phyloP scores from a whole-genome alignment of 495 filamentous ascomycete genomes.

The Penicillium subrubescens region DNA sequence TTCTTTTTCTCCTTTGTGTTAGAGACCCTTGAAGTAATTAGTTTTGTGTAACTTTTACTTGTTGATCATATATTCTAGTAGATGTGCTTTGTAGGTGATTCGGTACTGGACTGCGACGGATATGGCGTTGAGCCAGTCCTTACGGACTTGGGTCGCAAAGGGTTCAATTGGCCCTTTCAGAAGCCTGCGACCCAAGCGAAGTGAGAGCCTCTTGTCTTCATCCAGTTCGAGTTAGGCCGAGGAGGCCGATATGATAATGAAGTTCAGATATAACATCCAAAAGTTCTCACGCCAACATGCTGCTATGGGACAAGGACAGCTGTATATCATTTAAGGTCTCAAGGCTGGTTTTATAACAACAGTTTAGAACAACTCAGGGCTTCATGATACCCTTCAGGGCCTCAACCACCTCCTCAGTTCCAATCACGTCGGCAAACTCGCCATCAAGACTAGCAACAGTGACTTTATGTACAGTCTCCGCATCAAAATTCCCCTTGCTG shows the following conservation, averaged over 20 bases:
- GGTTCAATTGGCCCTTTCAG: background rate
- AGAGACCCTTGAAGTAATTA: conserved; percentile 39
- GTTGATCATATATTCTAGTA: conserved; percentile 10
- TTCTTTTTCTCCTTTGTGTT: conserved; percentile 40
- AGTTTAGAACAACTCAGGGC: background rate
- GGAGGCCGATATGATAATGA: no score
- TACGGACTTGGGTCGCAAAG: background rate
- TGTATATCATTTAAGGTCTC: background rate
- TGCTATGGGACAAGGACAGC: no score
- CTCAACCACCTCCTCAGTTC: conserved; percentile 41
- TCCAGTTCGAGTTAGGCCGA: no score
- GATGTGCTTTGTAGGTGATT: background rate
- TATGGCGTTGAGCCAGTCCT: background rate
- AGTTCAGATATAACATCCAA: no score
- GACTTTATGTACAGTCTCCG: conserved; percentile 50
- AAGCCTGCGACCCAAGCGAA: background rate
- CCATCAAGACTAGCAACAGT: conserved; percentile 50
- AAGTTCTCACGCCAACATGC: no score
- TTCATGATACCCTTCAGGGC: conserved; percentile 21
- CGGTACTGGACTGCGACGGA: background rate
- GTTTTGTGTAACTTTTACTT: conserved; percentile 33
- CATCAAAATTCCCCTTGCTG: conserved; percentile 44
- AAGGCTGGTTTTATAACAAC: background rate
- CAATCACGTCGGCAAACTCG: conserved; percentile 49
- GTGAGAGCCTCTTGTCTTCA: background rate